Conservation (phyloP, 78 protist genomes). For the Monocercomonoides exilis region DNA sequence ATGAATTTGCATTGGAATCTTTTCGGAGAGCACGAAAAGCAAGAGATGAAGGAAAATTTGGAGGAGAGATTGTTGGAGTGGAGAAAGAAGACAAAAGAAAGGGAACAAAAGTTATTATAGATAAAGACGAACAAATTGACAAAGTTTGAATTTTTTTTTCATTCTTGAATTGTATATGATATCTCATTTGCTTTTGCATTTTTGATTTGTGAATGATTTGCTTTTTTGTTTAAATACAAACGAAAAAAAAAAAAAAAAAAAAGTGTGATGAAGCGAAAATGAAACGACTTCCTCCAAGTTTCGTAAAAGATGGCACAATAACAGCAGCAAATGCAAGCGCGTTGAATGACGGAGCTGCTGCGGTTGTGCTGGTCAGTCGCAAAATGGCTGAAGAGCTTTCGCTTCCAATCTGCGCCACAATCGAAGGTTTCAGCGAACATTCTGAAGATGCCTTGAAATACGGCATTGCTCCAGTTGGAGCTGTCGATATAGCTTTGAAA, state of each 20-base stretch:
- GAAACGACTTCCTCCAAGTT: slow-evolving; percentile 20
- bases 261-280: slow-evolving; percentile 23
- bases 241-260: no score
- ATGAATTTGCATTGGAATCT: slow-evolving; percentile 67
- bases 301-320: slow-evolving; percentile 50
- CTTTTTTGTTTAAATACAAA: background rate
- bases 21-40: slow-evolving; percentile 57
- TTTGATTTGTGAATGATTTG: background rate
- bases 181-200: background rate
- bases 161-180: background rate
- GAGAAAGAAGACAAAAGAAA: background rate
- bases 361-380: slow-evolving; percentile 25
- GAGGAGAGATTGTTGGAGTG: slow-evolving; percentile 43
- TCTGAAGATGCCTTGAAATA: slow-evolving; percentile 82
- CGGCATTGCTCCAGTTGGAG: slow-evolving; percentile 78
- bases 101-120: background rate
- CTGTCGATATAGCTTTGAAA: slow-evolving; percentile 58
- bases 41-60: slow-evolving; percentile 15
- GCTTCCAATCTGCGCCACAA: background rate
- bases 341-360: slow-evolving; percentile 90
- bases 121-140: slow-evolving; percentile 11
- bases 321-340: slow-evolving; percentile 91
- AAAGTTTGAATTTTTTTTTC: no score
- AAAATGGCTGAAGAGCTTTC: background rate
- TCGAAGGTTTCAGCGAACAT: slow-evolving; percentile 74